Percentiles rank a stretch among this genome's conserved stretches.
Evolutionary conservation across 768 basidiomycete species (phyloP).

Genomic region (Tylopilus sp.): DNA sequence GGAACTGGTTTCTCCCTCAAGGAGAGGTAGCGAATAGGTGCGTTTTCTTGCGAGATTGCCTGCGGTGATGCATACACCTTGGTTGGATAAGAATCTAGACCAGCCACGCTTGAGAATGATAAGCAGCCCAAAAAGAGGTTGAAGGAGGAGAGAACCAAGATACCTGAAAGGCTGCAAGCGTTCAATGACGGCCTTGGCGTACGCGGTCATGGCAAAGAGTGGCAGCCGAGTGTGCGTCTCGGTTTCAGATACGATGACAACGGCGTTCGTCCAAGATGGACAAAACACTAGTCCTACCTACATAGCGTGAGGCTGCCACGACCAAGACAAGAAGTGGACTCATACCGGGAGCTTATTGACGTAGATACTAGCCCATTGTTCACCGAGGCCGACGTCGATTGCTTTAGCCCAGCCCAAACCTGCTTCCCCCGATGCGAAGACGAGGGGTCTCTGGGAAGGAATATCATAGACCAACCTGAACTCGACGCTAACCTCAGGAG

Average conservation of each 20-base stretch:
- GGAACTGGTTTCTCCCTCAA: constrained; percentile 14
- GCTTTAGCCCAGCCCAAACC: constrained; percentile 50
- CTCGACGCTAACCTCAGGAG: constrained; percentile 30
- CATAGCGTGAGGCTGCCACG: not conserved
- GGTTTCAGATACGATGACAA: constrained; percentile 52
- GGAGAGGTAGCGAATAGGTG: constrained; percentile 54
- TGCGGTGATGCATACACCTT: constrained; percentile 43
- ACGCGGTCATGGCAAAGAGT: constrained; percentile 46
- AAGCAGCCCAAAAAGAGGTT: not conserved
- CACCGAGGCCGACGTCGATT: constrained; percentile 45
- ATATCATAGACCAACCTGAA: constrained; percentile 35
- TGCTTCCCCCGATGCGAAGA: constrained; percentile 46
- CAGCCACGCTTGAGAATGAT: constrained; percentile 35
- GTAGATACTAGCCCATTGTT: constrained; percentile 44
- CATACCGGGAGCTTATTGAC: constrained; percentile 47
- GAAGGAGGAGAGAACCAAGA: not conserved
- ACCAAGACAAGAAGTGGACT: not conserved
- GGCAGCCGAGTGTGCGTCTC: constrained; percentile 43
- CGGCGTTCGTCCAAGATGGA: constrained; percentile 45
- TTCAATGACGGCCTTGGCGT: constrained; percentile 42
- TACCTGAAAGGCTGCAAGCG: constrained; percentile 47
- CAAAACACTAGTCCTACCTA: constrained; percentile 52
- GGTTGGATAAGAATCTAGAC: constrained; percentile 53
- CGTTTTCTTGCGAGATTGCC: constrained; percentile 35
- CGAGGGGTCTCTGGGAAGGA: constrained; percentile 29